Evolutionary conservation across 331 rosid species (phyloP).

Genomic region (Ulmus americana): DNA sequence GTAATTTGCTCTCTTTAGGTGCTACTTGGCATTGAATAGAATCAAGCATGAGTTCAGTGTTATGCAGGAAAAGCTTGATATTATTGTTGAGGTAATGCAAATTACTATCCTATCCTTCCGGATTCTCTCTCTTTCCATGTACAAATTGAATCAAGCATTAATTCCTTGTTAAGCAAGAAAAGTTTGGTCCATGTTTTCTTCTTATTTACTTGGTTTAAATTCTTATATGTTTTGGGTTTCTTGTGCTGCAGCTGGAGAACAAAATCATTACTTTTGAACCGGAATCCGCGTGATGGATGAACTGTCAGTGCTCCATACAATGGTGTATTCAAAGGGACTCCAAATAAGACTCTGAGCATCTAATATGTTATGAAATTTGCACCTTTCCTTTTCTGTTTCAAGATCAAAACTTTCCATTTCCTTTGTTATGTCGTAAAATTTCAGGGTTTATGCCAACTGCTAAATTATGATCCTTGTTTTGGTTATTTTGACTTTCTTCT

Average conservation of each 20-base stretch:
- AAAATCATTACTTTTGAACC: neutral
- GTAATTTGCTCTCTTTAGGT: neutral
- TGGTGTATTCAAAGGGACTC: neutral
- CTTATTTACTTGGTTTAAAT: neutral
- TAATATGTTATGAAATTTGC: neutral
- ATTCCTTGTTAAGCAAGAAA: no score
- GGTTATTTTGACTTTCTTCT: neutral
- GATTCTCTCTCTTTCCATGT: neutral
- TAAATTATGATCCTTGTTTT: neutral
- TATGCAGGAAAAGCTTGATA: constrained; percentile 13
- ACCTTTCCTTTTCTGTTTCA: neutral
- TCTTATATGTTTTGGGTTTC: neutral
- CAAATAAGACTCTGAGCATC: neutral
- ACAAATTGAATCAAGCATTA: no score
- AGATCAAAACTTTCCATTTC: neutral
- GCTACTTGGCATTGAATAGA: neutral
- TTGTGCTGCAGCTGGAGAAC: constrained; percentile 14
- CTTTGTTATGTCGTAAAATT: neutral
- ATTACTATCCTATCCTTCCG: no score
- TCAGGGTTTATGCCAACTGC: neutral
- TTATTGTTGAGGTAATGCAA: constrained; percentile 8
- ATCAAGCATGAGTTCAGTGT: neutral
- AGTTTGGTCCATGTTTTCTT: no score
- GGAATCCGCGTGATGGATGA: neutral
- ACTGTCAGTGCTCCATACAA: neutral